These are phyloP conservation scores for Nakazawaea wickerhamii DNA, from an alignment of 805 yeast species.

Conservation along the genomic window DNA sequence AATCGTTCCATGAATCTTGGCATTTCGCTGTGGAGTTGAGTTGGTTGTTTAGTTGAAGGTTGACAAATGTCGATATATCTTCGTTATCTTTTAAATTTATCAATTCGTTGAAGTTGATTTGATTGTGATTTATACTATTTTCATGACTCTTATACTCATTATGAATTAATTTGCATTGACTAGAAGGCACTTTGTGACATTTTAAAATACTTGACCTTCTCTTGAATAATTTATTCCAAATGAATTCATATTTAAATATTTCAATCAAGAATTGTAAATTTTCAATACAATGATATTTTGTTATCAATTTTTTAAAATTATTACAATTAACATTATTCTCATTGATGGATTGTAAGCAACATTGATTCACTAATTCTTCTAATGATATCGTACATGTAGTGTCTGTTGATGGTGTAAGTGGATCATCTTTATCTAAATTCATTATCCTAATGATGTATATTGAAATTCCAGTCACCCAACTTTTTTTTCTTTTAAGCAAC, in stretches of 20 bases:
- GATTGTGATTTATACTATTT: neutral
- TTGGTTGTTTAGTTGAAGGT: constrained; percentile 1
- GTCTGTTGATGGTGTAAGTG: neutral
- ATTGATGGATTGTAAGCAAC: constrained; percentile 15
- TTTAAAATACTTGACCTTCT: constrained; percentile 26
- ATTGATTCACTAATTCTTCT: constrained; percentile 23
- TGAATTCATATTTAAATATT: constrained; percentile 40
- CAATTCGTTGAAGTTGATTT: neutral
- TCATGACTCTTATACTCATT: neutral
- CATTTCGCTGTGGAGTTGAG: neutral
- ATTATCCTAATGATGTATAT: neutral
- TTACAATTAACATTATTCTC: too few species aligned
- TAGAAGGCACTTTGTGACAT: constrained; percentile 22
- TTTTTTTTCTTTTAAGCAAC: too few species aligned
- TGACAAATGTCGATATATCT: constrained; percentile 11
- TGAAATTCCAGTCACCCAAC: too few species aligned
- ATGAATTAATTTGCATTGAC: too few species aligned
- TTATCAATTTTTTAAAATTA: too few species aligned
- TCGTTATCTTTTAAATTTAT: neutral
- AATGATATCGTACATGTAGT: constrained; percentile 17
- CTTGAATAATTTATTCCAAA: constrained; percentile 30
- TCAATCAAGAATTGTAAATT: constrained; percentile 39
- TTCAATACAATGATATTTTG: constrained; percentile 36
- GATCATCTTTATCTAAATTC: neutral
- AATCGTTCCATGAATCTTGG: constrained; percentile 6